These are phyloP conservation scores for Aspergillus terreus DNA, from an alignment of 2,329 filamentous ascomycete species.

Conservation along the genomic window DNA sequence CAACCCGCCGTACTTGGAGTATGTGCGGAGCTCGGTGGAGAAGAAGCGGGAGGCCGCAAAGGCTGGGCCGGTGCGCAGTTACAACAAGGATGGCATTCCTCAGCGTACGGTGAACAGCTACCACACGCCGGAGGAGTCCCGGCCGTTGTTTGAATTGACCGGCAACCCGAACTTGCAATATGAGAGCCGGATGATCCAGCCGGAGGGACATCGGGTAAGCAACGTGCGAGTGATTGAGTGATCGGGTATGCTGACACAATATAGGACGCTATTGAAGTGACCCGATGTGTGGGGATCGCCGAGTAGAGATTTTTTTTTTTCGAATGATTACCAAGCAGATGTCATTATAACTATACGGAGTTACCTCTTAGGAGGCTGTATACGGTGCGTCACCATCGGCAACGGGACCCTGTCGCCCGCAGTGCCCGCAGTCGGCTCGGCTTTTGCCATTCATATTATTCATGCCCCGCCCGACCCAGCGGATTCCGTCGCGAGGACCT, in stretches of 20 bases:
- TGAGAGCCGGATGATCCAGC: conserved; percentile 47
- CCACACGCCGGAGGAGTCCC: conserved; percentile 23
- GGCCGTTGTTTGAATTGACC: conserved; percentile 24
- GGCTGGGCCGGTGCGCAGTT: conserved; percentile 17
- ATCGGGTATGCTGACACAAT: not conserved
- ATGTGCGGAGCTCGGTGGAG: conserved; percentile 62
- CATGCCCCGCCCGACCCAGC: conserved; percentile 19
- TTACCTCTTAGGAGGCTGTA: not conserved
- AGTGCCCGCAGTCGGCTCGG: conserved; percentile 36
- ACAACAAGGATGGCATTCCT: conserved; percentile 19
- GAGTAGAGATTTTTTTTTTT: conserved; percentile 6
- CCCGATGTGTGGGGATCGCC: conserved; percentile 27
- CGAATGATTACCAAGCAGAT: no score
- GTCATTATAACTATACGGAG: not conserved
- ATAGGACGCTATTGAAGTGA: conserved; percentile 32
- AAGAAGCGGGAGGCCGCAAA: conserved; percentile 54
- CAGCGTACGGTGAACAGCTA: conserved; percentile 16
- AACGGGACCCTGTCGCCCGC: conserved; percentile 1
- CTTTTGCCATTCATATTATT: conserved; percentile 44
- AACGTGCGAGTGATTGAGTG: not conserved
- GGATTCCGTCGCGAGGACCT: conserved; percentile 34
- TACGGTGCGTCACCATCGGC: conserved; percentile 5
- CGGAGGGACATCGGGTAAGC: conserved; percentile 26
- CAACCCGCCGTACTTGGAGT: conserved; percentile 52
- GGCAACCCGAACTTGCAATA: conserved; percentile 66